These are phyloP conservation scores for Lactarius vividus DNA, from an alignment of 768 basidiomycete genomes.

Conservation along the genomic window DNA sequence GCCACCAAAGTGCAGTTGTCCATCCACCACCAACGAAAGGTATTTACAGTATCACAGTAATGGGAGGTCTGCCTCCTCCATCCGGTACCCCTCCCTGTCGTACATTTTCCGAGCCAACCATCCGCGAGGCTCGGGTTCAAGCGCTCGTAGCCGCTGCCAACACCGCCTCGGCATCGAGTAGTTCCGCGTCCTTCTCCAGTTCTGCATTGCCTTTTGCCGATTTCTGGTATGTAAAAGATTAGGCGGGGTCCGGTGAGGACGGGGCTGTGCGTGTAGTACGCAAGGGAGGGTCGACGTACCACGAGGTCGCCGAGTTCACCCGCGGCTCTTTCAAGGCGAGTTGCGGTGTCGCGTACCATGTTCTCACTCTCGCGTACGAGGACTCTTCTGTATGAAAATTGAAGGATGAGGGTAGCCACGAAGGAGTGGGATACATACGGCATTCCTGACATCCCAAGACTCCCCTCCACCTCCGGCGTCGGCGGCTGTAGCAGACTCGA, in stretches of 20 bases:
- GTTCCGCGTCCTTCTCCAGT: constrained; percentile 36
- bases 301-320: constrained; percentile 64
- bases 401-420: background rate
- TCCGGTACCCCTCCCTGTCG: background rate
- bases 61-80: background rate
- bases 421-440: constrained; percentile 43
- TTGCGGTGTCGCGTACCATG: constrained; percentile 71
- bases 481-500: constrained; percentile 60
- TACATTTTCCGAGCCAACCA: background rate
- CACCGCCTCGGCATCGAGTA: constrained; percentile 51
- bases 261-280: background rate
- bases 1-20: background rate
- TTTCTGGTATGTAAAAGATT: constrained; percentile 34
- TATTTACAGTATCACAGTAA: background rate
- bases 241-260: background rate
- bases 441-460: constrained; percentile 76
- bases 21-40: background rate
- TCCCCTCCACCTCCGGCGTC: constrained; percentile 39
- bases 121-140: background rate
- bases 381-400: constrained; percentile 19
- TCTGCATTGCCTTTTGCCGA: constrained; percentile 44
- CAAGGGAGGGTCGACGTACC: constrained; percentile 45
- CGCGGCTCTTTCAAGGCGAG: constrained; percentile 57
- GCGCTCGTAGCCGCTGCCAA: constrained; percentile 42
- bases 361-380: constrained; percentile 68